Percentiles rank a stretch among this genome's conserved stretches.
phyloP scores from a whole-genome alignment of 2,329 filamentous ascomycete species.

The Xylaria sp. region DNA sequence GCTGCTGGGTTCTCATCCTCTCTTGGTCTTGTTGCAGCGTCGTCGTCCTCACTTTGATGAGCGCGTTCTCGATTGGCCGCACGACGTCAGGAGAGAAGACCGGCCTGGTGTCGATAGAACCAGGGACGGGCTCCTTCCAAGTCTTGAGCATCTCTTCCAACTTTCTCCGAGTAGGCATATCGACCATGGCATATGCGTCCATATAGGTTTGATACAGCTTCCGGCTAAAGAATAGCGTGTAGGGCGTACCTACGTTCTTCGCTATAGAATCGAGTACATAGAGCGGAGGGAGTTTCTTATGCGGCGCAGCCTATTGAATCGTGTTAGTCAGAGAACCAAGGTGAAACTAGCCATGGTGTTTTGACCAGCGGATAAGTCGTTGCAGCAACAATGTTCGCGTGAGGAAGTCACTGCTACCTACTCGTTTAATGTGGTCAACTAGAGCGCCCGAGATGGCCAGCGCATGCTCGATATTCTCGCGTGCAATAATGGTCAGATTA shows the following conservation, averaged over 20 bases:
- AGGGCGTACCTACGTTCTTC: constrained; percentile 98
- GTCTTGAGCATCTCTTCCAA: constrained; percentile 98
- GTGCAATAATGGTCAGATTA: constrained; percentile 96
- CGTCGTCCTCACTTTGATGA: constrained; percentile 80
- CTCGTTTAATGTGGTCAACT: constrained; percentile 92
- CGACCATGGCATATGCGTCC: constrained; percentile 93
- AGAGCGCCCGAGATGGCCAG: constrained; percentile 90
- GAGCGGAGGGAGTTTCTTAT: constrained; percentile 91
- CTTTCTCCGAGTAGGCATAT: constrained; percentile 82
- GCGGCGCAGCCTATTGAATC: constrained; percentile 77
- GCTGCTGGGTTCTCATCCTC: constrained; percentile 65
- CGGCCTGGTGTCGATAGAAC: constrained; percentile 89
- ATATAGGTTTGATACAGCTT: constrained; percentile 96
- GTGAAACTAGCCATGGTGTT: constrained; percentile 7
- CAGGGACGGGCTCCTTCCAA: constrained; percentile 96
- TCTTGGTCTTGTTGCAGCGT: constrained; percentile 69
- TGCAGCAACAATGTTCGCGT: not conserved
- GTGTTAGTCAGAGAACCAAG: constrained; percentile 52
- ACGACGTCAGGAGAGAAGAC: constrained; percentile 91
- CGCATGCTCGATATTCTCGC: constrained; percentile 96
- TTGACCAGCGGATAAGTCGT: not conserved
- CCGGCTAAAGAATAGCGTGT: constrained; percentile 92
- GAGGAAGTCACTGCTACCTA: constrained; percentile 63
- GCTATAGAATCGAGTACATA: constrained; percentile 98
- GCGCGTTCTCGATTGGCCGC: constrained; percentile 89